These are phyloP conservation scores for Grigorovia transvaalensis DNA, from an alignment of 805 yeast genomes.

Conservation along the genomic window DNA sequence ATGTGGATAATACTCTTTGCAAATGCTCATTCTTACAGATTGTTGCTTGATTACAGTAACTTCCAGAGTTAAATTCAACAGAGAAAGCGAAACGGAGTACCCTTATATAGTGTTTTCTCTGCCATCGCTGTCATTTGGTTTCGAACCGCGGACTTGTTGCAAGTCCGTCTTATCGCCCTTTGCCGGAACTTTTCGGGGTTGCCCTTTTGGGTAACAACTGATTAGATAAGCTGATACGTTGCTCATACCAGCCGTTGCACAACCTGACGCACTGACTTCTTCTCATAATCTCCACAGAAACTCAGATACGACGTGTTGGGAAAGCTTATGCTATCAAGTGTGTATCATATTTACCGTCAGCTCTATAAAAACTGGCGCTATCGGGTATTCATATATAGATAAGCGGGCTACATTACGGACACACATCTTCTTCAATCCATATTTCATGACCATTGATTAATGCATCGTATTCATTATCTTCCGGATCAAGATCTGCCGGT, in stretches of 20 bases:
- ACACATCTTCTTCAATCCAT: conserved; percentile 72
- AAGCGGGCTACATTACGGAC: conserved; percentile 41
- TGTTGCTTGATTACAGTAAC: no score
- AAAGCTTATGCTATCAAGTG: no score
- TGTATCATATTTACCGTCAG: background rate
- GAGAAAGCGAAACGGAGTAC: background rate
- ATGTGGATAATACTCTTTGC: conserved; percentile 55
- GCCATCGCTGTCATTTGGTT: background rate
- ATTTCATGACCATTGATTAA: conserved; percentile 38
- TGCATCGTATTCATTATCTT: conserved; percentile 28
- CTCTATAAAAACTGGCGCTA: background rate
- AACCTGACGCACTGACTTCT: no score
- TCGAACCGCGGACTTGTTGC: background rate
- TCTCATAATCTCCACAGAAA: no score
- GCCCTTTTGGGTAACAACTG: background rate
- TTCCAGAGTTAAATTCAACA: background rate
- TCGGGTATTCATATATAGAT: background rate
- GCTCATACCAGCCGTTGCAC: no score
- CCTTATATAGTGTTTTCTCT: background rate
- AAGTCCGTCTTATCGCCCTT: background rate
- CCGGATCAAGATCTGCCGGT: background rate
- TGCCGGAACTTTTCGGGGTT: background rate
- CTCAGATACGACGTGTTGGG: no score
- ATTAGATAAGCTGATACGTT: background rate
- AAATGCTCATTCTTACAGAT: conserved; percentile 25